Evolutionary conservation across 2,329 filamentous ascomycete genomes (phyloP), one percentile per base, ranked within the genome.

Genomic region (Penicillium nordicum): DNA sequence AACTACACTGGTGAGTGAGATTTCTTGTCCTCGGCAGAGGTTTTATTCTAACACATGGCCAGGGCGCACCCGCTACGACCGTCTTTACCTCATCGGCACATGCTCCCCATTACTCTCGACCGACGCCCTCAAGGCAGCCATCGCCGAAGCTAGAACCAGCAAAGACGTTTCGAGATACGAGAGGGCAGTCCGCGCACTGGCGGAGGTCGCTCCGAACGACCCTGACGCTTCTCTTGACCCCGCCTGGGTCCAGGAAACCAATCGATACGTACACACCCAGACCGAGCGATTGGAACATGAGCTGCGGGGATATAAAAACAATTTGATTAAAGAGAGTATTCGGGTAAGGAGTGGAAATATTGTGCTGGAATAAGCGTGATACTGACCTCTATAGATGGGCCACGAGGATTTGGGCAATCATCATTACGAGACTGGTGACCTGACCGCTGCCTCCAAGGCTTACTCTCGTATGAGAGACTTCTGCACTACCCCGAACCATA

Each of bases 291-390:
- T 97, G 53, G 91, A 97, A 70, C 79, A 83, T 16, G 91, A 97
- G 73, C 80, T 99, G 21, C 92, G 92, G 73, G 88, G 88, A 1
- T 97, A 97, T 75, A 96, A 94, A 76, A 96, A 97, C 71, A 99
- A 97, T 67, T 78, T 97, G 42, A 92, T 99, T 67, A 96, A 97
- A 72, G 94, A 99, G 77, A 97, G 92, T 77, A 96, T 97, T 67
- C 79, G 92, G 64, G 92, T 95, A 80, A 55, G 82, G 7, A 32
- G 2, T 18, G 7, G 1, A 11, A n/a, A 4, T 42, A 37, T 18
- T 16, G 1, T 21, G 32, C 3, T 7, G 11, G 5, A 12, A 21
- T 10, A 16, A 9, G 14, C 10, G 6, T 11, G 4, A 25, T 56
- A 55, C 57, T 66, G 29, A 62, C 51, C 48, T 40, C 18, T 43